Evolutionary conservation across 345 rosid species (phyloP), one percentile per base, ranked within the genome.

Genomic region (Rhodamnia argentea): DNA sequence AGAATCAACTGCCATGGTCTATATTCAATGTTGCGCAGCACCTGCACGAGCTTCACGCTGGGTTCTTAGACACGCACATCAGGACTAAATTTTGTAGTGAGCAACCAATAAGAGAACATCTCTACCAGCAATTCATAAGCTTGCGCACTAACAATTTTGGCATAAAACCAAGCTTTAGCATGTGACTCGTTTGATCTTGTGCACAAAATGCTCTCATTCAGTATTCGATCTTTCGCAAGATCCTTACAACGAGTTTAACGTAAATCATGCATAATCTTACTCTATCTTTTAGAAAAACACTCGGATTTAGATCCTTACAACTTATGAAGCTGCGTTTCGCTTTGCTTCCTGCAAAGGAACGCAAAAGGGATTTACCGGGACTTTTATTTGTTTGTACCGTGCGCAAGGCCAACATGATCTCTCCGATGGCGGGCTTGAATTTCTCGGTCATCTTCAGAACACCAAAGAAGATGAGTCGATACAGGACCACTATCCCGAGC

Each of bases 401-500:
- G 23, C 81, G 20, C 75, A 51, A 22, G 13, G 87, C 37, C 82
- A 50, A 8, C 4, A 52, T 9, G 55, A 85, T 86, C 16, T 51
- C 86, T 24, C 14, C 13, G 75, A 87, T 37, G 26, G 57, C 3
- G 6, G 88, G 89, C 86, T 90, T 91, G 32, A 86, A 32, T 85
- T 88, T 92, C 85, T 90, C 93, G 10, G 24, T 50, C 14, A 27
- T 47, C 89, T 90, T 87, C 51, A 90, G 70, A 27, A 91, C 87
- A 44, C n/a, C 82, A 81, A 89, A 76, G 87, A 94, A 92, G 22
- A 93, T 6, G 54, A 87, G 23, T 10, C 93, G 83, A 83, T 93
- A 94, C 4, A 89, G 1, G 53, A 89, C 44, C 12, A 88, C 85
- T 94, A 93, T 93, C 60, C 90, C 90, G 2, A 91, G 58, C 82